Conservation (phyloP, 148 eudicot genomes). For the Silene latifolia region DNA sequence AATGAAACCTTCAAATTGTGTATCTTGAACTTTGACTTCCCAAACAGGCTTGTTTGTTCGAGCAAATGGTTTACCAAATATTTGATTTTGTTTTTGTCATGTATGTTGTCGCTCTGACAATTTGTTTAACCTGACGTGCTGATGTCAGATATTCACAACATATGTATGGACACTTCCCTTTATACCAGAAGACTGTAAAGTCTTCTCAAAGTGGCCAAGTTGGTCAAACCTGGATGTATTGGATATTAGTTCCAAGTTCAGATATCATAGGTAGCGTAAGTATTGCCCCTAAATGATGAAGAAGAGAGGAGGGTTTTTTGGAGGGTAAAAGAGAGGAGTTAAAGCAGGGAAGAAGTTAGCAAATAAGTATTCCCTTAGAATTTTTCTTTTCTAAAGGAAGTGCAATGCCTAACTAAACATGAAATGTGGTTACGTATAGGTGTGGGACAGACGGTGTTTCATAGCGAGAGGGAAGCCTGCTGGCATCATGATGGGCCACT, state of each 20-base stretch:
- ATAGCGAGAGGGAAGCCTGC: slow-evolving; percentile 47
- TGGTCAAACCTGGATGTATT: background rate
- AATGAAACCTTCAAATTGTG: background rate
- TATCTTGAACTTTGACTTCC: background rate
- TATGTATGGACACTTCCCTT: background rate
- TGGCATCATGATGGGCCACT: slow-evolving; percentile 74
- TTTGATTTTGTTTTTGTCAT: background rate
- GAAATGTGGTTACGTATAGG: slow-evolving; percentile 38
- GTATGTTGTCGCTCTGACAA: background rate
- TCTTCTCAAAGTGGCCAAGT: background rate
- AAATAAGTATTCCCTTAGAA: too few species aligned
- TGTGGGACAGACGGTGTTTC: slow-evolving; percentile 95
- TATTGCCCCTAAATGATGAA: background rate
- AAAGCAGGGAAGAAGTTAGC: background rate
- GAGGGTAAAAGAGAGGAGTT: background rate
- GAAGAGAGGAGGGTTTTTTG: background rate
- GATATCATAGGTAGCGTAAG: background rate
- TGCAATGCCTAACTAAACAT: background rate
- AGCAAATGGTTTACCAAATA: background rate
- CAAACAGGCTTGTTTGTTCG: background rate
- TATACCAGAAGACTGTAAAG: background rate
- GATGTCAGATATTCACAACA: background rate
- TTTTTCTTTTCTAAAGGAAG: background rate
- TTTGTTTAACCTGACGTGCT: background rate
- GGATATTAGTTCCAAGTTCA: background rate